Evolutionary conservation across 306 rosid genomes (phyloP).

Genomic region (Dalbergia cultrata): DNA sequence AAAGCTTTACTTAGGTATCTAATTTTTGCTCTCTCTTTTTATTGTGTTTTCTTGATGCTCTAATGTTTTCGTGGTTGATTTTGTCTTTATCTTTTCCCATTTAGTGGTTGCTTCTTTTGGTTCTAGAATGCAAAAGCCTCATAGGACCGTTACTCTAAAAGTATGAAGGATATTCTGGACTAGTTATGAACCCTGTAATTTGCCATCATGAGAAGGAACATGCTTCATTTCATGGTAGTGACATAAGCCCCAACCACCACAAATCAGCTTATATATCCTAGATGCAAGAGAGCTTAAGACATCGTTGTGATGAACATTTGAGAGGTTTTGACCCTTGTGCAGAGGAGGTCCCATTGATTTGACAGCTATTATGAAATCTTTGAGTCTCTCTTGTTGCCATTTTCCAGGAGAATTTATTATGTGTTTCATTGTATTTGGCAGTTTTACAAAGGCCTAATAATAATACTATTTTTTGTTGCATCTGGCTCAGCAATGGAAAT

Average conservation of each 20-base stretch:
- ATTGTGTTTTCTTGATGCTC: slow-evolving; percentile 25
- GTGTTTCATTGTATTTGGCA: not conserved
- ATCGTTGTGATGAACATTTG: not conserved
- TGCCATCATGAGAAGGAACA: too few species aligned
- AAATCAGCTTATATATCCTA: too few species aligned
- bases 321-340: slow-evolving; percentile 17
- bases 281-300: not conserved
- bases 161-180: slow-evolving; percentile 30
- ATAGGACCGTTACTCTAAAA: not conserved
- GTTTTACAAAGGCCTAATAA: slow-evolving; percentile 24
- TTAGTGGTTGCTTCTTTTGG: slow-evolving; percentile 28
- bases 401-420: slow-evolving; percentile 25
- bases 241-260: too few species aligned
- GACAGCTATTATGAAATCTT: slow-evolving; percentile 13
- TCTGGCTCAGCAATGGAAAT: slow-evolving; percentile 63
- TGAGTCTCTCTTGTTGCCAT: slow-evolving; percentile 10
- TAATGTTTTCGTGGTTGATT: slow-evolving; percentile 36
- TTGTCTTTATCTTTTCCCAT: slow-evolving; percentile 24
- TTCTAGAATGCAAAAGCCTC: slow-evolving; percentile 28
- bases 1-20: slow-evolving; percentile 91
- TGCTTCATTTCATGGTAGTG: too few species aligned
- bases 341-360: not conserved
- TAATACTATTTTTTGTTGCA: slow-evolving; percentile 32
- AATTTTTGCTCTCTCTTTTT: not conserved
- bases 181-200: not conserved